These are phyloP conservation scores for Talaromyces sp. DNA, from an alignment of 2,329 filamentous ascomycete species.

Conservation along the genomic window DNA sequence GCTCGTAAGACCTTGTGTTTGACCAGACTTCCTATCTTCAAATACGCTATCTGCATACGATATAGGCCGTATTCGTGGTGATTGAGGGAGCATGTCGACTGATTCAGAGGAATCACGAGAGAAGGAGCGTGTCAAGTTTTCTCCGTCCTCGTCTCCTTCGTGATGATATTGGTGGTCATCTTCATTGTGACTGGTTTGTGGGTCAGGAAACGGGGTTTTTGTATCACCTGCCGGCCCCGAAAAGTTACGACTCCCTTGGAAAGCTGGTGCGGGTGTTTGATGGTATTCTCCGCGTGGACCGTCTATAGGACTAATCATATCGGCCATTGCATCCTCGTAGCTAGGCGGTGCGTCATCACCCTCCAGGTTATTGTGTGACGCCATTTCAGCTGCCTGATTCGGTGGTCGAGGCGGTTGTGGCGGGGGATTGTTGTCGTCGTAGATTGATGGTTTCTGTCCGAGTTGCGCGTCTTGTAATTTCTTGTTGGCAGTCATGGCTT, in stretches of 20 bases:
- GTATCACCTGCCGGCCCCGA: conserved; percentile 38
- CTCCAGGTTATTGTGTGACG: conserved; percentile 22
- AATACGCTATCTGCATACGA: conserved; percentile 32
- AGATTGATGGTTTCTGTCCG: neutral
- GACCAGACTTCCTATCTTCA: conserved; percentile 25
- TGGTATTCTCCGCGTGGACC: conserved; percentile 56
- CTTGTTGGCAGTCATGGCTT: conserved; percentile 53
- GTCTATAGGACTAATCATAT: conserved; percentile 69
- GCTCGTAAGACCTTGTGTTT: neutral
- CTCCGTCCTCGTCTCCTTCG: conserved; percentile 15
- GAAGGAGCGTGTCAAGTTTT: conserved; percentile 22
- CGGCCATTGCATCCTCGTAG: conserved; percentile 89
- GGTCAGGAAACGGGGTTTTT: conserved; percentile 32
- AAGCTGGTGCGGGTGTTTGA: conserved; percentile 40
- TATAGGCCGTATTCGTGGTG: conserved; percentile 34
- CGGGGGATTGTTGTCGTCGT: conserved; percentile 11
- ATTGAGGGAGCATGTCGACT: conserved; percentile 39
- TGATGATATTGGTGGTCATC: neutral
- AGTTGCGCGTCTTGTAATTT: conserved; percentile 1
- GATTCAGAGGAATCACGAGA: conserved; percentile 32
- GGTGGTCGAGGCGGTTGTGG: conserved; percentile 14
- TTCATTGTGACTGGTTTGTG: conserved; percentile 4
- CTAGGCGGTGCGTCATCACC: conserved; percentile 81
- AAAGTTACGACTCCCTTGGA: neutral
- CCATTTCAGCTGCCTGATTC: conserved; percentile 19